Evolutionary conservation across 345 rosid species (phyloP).

Genomic region (Sapria himalayana): DNA sequence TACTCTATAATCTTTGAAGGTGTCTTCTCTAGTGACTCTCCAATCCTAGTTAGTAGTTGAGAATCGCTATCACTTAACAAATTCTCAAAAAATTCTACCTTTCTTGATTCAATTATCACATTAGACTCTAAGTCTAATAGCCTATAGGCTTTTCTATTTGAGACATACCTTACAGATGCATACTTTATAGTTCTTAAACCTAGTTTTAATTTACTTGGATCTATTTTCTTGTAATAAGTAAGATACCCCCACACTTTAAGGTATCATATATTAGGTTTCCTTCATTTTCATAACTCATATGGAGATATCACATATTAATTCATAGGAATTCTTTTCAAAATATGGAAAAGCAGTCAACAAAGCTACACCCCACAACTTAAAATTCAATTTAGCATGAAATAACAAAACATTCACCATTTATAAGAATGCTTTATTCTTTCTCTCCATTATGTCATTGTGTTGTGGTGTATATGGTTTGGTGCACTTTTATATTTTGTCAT

Average conservation of each 20-base stretch:
- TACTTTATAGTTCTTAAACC: neutral
- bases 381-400: neutral
- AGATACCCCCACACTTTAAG: neutral
- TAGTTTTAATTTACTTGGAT: neutral
- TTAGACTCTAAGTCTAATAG: no score
- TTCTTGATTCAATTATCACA: no score
- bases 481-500: slow-evolving; percentile 1
- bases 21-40: no score
- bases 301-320: neutral
- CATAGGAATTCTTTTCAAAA: neutral
- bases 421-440: neutral
- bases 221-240: neutral
- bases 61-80: no score
- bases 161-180: neutral
- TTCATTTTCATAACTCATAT: neutral
- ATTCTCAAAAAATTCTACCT: no score
- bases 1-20: no score
- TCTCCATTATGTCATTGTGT: neutral
- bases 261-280: neutral
- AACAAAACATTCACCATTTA: slow-evolving; percentile 4
- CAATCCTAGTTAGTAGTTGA: no score
- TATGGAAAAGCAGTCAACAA: neutral
- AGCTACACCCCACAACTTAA: neutral
- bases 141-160: no score
- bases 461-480: neutral